Conservation (phyloP, 208 protist genomes). For the Sergeia podlipaevii region DNA sequence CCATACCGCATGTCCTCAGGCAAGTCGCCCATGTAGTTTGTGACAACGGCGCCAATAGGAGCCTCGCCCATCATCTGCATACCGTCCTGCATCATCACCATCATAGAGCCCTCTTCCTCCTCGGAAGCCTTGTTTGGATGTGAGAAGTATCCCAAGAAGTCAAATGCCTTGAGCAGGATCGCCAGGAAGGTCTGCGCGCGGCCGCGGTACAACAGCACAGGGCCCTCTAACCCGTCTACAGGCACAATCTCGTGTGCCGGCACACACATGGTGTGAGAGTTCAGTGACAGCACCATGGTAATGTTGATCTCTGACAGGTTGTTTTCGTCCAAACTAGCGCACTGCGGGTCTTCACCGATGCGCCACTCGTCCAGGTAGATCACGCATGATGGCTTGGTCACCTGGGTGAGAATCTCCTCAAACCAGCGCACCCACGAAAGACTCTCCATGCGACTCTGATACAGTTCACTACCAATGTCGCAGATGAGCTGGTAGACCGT, state of each 20-base stretch:
- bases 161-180: constrained; percentile 81
- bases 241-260: background rate
- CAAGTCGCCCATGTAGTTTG: too few relatives aligned
- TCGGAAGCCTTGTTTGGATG: constrained; percentile 28
- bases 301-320: constrained; percentile 53
- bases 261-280: constrained; percentile 8
- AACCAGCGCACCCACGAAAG: constrained; percentile 87
- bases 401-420: constrained; percentile 41
- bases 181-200: constrained; percentile 73
- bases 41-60: too few relatives aligned
- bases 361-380: constrained; percentile 85
- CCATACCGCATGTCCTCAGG: too few relatives aligned
- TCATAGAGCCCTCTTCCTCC: constrained; percentile 8
- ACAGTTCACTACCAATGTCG: constrained; percentile 36
- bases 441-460: constrained; percentile 31
- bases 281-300: constrained; percentile 41
- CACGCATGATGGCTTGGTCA: constrained; percentile 29
- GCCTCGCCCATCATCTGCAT: too few relatives aligned
- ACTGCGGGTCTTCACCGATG: constrained; percentile 21
- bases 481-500: constrained; percentile 65
- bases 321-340: constrained; percentile 29
- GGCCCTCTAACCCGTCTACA: background rate
- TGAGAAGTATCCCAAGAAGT: constrained; percentile 91
- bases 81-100: too few relatives aligned
- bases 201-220: constrained; percentile 52